These are phyloP conservation scores for Rhododendron ferrugineum DNA, from an alignment of 148 eudicot genomes.

Conservation along the genomic window DNA sequence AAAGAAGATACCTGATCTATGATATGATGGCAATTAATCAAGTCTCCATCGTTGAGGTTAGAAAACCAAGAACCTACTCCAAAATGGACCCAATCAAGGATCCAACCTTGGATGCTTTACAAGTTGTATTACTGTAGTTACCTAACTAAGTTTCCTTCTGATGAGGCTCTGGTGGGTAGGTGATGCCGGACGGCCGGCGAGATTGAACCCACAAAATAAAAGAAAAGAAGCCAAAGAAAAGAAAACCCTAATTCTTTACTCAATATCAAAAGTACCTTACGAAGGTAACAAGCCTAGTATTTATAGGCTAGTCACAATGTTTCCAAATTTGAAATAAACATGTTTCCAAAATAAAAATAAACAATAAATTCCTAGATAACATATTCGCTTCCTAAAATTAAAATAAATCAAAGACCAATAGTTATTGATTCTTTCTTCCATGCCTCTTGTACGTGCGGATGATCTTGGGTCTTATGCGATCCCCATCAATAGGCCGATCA, in stretches of 20 bases:
- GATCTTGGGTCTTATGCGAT: background rate
- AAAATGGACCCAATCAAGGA: background rate
- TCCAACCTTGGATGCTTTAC: background rate
- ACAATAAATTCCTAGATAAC: background rate
- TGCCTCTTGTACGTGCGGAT: background rate
- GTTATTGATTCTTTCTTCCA: background rate
- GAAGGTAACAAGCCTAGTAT: background rate
- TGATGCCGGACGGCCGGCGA: background rate
- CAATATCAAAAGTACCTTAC: background rate
- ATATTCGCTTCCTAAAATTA: background rate
- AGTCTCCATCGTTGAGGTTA: constrained; percentile 70
- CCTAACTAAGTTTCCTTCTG: background rate
- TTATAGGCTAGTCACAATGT: background rate
- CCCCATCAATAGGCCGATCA: background rate
- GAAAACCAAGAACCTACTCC: background rate
- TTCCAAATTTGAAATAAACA: background rate
- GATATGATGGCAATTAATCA: constrained; percentile 89
- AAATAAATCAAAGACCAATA: background rate
- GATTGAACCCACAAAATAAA: background rate
- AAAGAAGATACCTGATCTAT: constrained; percentile 92
- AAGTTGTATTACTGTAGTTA: background rate
- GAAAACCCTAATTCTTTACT: background rate
- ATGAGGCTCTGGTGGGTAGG: background rate
- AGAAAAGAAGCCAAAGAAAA: background rate
- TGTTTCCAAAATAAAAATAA: background rate